Conservation (phyloP, 331 rosid species). For the Quercus tomentella region DNA sequence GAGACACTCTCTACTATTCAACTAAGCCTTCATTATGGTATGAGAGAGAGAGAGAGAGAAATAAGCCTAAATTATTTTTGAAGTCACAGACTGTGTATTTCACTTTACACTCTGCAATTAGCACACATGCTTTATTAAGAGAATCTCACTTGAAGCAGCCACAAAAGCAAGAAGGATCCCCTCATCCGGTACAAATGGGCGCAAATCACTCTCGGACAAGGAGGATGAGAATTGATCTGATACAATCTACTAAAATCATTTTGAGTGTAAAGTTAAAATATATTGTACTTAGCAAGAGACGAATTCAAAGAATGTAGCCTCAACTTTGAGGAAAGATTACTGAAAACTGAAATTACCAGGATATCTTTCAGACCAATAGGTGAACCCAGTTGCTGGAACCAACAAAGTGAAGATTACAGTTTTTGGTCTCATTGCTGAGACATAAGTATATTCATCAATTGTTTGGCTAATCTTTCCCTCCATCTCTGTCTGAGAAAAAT, state of each 20-base stretch:
- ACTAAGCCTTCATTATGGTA: too few relatives aligned
- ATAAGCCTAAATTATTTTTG: too few relatives aligned
- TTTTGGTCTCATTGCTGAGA: constrained; percentile 59
- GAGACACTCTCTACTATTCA: too few relatives aligned
- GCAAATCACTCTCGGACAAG: constrained; percentile 41
- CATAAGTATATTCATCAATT: constrained; percentile 38
- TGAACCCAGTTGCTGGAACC: constrained; percentile 68
- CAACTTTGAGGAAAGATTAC: not conserved
- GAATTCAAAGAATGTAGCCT: not conserved
- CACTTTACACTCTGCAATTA: not conserved
- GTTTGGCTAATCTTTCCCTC: constrained; percentile 61
- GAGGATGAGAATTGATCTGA: constrained; percentile 46
- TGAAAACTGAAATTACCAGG: constrained; percentile 38
- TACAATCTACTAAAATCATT: constrained; percentile 14
- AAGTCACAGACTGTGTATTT: too few relatives aligned
- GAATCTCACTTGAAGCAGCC: constrained; percentile 69
- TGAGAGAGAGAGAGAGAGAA: too few relatives aligned
- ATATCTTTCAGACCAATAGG: constrained; percentile 63
- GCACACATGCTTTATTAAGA: not conserved
- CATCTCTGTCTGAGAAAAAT: constrained; percentile 61
- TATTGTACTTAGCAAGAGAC: not conserved
- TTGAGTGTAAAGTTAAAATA: not conserved
- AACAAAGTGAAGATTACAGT: constrained; percentile 45
- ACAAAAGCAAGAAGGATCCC: constrained; percentile 72
- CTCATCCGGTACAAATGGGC: constrained; percentile 59